Evolutionary conservation across 1,139 yeast species (phyloP), one percentile per base, ranked within the genome.

Genomic region (Saccharomyces hybrid): DNA sequence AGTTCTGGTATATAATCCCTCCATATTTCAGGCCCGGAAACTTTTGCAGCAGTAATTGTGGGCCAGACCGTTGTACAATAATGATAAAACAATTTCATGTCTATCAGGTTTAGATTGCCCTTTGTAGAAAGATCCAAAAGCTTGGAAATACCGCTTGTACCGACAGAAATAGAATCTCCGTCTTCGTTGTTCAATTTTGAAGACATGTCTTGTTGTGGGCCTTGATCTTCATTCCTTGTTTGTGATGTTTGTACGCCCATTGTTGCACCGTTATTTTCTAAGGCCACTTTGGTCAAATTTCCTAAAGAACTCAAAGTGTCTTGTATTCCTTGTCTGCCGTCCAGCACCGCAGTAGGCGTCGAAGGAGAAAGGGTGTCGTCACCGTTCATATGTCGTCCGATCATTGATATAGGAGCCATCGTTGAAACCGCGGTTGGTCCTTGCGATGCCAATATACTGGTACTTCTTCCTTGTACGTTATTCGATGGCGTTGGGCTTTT

Each of bases 11-110:
- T 88, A 63, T 88, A 95, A 52, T 80, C 81, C 54, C 84, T 82
- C 98, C 98, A 91, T 41, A 91, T 86, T 61, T 85, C 81, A 34
- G 88, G 83, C 61, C 87, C 95, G 19, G 95, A 85, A 41, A 90
- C 88, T 1, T 97, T 97, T 0, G 97, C 95, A 1, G 86, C 88
- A 0, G 96, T 87, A 51, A 91, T 88, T 1, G 97, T 88, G 50
- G 83, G 83, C 71, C 96, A 86, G 1, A 90, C 97, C 47, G 81
- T 83, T 0, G 89, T 82, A 2, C 93, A 86, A 69, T 90, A 91
- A 70, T 91, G 96, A 68, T 88, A 87, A 82, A 91, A 87, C 50
- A 91, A 74, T 61, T 86, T 78, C 57, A 91, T 74, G 68, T 91
- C 97, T 42, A 84, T 73, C 79, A 89, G 78, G 67, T 90, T 89